phyloP scores from a whole-genome alignment of 352 stramenopile genomes.

The Phytophthora meadii region DNA sequence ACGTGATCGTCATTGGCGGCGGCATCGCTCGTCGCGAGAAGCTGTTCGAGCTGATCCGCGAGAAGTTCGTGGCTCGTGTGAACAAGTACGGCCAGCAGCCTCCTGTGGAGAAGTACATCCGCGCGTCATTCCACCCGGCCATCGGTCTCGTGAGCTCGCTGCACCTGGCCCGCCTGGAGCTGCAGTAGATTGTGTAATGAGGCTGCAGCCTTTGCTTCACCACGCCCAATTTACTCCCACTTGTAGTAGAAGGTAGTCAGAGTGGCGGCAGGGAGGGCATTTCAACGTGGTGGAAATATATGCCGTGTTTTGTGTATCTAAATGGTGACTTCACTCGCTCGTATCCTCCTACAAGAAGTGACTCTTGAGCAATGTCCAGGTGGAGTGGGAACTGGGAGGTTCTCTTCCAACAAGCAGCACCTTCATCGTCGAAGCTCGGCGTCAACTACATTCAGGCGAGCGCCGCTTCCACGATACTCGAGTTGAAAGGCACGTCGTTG shows the following conservation, averaged over 20 bases:
- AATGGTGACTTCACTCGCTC: conserved; percentile 1
- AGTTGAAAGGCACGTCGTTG: conserved; percentile 24
- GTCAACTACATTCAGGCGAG: conserved; percentile 70
- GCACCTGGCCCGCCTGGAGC: conserved; percentile 74
- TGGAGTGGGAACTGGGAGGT: conserved; percentile 40
- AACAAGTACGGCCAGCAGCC: conserved; percentile 87
- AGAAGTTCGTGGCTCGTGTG: conserved; percentile 78
- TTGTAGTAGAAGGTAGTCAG: conserved; percentile 43
- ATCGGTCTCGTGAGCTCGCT: conserved; percentile 88
- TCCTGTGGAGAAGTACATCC: conserved; percentile 78
- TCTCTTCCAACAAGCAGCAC: conserved; percentile 32
- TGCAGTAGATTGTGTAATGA: conserved; percentile 42
- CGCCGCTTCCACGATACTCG: conserved; percentile 36
- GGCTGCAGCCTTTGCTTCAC: conserved; percentile 1
- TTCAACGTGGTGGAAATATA: conserved; percentile 30
- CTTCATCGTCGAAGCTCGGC: conserved; percentile 36
- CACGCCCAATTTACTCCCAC: conserved; percentile 4
- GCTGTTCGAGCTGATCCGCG: conserved; percentile 85
- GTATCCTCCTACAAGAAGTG: not conserved
- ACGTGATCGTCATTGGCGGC: conserved; percentile 96
- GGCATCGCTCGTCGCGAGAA: conserved; percentile 93
- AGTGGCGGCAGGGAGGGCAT: conserved; percentile 18
- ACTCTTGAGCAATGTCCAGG: conserved; percentile 17
- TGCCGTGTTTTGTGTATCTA: conserved; percentile 29
- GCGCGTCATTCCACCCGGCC: conserved; percentile 80